Conservation (phyloP, 2,329 filamentous ascomycete genomes). For the Berkeleyomyces rouxiae region DNA sequence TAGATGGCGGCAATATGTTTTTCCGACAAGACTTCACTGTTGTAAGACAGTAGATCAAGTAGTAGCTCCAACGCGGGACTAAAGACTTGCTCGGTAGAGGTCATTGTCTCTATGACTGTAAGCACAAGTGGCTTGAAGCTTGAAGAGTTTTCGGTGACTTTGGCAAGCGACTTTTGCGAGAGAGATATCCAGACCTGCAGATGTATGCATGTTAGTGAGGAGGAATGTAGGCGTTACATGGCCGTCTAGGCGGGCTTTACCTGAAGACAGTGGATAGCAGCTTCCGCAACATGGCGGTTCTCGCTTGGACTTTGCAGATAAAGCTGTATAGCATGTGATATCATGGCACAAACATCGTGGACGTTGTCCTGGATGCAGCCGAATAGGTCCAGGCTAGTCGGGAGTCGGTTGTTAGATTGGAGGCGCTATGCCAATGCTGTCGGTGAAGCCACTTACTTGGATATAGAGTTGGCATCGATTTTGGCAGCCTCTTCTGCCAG, state of each 20-base stretch:
- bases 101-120: conserved; percentile 33
- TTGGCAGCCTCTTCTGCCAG: conserved; percentile 53
- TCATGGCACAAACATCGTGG: conserved; percentile 25
- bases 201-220: conserved; percentile 13
- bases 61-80: conserved; percentile 46
- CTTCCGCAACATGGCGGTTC: conserved; percentile 27
- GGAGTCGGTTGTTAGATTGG: conserved; percentile 19
- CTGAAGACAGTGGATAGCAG: conserved; percentile 45
- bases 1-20: conserved; percentile 41
- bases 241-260: conserved; percentile 24
- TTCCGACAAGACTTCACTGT: conserved; percentile 42
- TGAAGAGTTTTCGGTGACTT: not conserved
- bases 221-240: not conserved
- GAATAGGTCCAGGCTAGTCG: conserved; percentile 24
- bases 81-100: conserved; percentile 39
- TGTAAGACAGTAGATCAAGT: conserved; percentile 47
- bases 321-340: conserved; percentile 24
- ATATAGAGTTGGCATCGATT: conserved; percentile 43
- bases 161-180: conserved; percentile 15
- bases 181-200: conserved; percentile 13
- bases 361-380: conserved; percentile 26
- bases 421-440: not conserved
- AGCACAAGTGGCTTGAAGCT: conserved; percentile 35
- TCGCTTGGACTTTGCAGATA: conserved; percentile 15
- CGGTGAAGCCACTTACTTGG: conserved; percentile 28